Percentiles rank a stretch among this genome's conserved stretches.
phyloP scores from a whole-genome alignment of 2,329 filamentous ascomycete species.

The Dactylonectria estremocensis region DNA sequence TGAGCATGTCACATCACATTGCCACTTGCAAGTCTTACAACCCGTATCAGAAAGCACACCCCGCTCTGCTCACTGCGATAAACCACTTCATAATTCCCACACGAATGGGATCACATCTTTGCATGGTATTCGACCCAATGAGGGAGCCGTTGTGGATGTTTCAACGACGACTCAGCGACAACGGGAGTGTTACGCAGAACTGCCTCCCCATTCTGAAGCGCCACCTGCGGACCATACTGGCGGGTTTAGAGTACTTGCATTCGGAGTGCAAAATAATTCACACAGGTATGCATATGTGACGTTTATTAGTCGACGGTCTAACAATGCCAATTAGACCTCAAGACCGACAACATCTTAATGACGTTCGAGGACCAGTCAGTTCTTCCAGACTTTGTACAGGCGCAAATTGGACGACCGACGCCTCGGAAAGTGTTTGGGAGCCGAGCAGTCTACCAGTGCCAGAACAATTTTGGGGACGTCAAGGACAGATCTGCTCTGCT shows the following conservation, averaged over 20 bases:
- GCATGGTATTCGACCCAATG: conserved; percentile 56
- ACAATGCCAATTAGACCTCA: conserved; percentile 37
- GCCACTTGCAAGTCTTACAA: conserved; percentile 24
- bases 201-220: conserved; percentile 51
- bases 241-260: conserved; percentile 60
- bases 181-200: conserved; percentile 31
- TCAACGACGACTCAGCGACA: conserved; percentile 53
- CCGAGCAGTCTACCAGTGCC: conserved; percentile 35
- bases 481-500: conserved; percentile 14
- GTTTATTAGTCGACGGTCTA: neutral
- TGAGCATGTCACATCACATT: conserved; percentile 34
- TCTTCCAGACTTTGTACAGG: conserved; percentile 38
- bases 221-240: conserved; percentile 53
- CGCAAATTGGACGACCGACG: conserved; percentile 28
- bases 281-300: conserved; percentile 52
- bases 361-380: conserved; percentile 41
- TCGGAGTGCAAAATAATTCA: conserved; percentile 60
- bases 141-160: conserved; percentile 58
- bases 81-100: conserved; percentile 50
- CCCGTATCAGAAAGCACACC: conserved; percentile 48
- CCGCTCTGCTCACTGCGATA: conserved; percentile 50
- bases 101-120: conserved; percentile 51
- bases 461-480: conserved; percentile 38
- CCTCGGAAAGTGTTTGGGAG: conserved; percentile 30
- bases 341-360: conserved; percentile 45